Conservation (phyloP, 768 basidiomycete genomes). For the Galerina marginata region DNA sequence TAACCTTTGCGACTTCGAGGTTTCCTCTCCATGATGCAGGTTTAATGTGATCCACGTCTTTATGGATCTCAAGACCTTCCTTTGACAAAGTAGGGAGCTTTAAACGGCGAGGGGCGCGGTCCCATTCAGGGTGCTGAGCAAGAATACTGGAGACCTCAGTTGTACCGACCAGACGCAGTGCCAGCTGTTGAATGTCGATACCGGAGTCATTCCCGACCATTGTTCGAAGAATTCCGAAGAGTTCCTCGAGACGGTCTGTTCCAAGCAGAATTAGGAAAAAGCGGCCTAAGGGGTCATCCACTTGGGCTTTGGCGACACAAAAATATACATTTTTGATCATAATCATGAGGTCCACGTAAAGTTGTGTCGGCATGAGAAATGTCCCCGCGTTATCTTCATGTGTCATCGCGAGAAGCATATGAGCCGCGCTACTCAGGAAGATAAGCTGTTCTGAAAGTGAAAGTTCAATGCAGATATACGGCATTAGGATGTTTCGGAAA, state of each 20-base stretch:
- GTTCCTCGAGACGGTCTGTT: constrained; percentile 37
- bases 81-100: constrained; percentile 28
- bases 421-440: constrained; percentile 27
- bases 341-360: constrained; percentile 30
- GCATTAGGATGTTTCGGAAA: constrained; percentile 22
- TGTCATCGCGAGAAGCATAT: constrained; percentile 24
- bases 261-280: constrained; percentile 42
- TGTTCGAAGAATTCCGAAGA: constrained; percentile 37
- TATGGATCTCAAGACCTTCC: constrained; percentile 20
- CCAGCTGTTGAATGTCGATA: constrained; percentile 30
- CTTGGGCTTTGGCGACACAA: constrained; percentile 34
- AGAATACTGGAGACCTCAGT: constrained; percentile 36
- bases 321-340: constrained; percentile 28
- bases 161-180: constrained; percentile 26
- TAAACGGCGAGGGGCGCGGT: constrained; percentile 33
- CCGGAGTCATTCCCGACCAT: constrained; percentile 34
- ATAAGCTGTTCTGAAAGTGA: constrained; percentile 29
- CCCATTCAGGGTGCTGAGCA: constrained; percentile 39
- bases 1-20: constrained; percentile 26
- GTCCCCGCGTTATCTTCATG: not conserved
- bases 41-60: constrained; percentile 35
- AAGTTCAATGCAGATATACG: constrained; percentile 27
- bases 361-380: constrained; percentile 26
- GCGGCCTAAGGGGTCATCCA: constrained; percentile 28
- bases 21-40: constrained; percentile 38